These are phyloP conservation scores for Lasiodiplodia hormozganensis DNA, from an alignment of 2,329 filamentous ascomycete genomes.

Conservation along the genomic window DNA sequence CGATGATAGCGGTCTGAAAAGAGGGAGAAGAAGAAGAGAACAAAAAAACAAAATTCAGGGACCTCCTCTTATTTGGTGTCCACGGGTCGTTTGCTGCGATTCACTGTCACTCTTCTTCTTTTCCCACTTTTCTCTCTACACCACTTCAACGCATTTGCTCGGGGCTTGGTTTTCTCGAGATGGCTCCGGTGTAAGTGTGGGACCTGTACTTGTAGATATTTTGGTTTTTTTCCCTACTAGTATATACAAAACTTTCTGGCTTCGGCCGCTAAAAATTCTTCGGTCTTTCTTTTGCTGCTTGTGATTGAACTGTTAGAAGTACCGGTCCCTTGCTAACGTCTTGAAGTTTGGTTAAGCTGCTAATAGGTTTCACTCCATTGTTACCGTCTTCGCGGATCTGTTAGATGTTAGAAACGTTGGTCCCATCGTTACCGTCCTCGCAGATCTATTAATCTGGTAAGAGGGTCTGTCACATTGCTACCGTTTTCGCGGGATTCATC, in stretches of 20 bases:
- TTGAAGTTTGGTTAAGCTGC: not conserved
- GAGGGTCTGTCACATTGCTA: too few relatives aligned
- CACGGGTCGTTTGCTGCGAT: not conserved
- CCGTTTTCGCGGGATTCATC: too few relatives aligned
- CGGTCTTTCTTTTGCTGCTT: not conserved
- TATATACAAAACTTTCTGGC: slow-evolving; percentile 11
- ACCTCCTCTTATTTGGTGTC: not conserved
- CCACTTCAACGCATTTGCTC: not conserved
- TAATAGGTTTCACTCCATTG: not conserved
- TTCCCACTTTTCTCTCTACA: not conserved
- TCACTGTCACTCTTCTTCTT: not conserved
- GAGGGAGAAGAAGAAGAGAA: not conserved
- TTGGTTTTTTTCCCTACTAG: slow-evolving; percentile 5
- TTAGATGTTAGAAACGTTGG: too few relatives aligned
- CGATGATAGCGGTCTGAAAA: not conserved
- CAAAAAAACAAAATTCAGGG: not conserved
- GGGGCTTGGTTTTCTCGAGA: not conserved
- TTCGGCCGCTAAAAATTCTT: not conserved
- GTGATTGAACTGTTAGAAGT: not conserved
- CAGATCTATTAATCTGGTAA: too few relatives aligned
- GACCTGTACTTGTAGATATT: slow-evolving; percentile 11
- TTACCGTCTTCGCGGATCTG: too few relatives aligned
- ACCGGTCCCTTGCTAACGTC: not conserved
- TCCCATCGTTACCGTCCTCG: too few relatives aligned
- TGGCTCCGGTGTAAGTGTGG: not conserved